phyloP scores from a whole-genome alignment of 768 basidiomycete genomes.

The Suillus subaureus region DNA sequence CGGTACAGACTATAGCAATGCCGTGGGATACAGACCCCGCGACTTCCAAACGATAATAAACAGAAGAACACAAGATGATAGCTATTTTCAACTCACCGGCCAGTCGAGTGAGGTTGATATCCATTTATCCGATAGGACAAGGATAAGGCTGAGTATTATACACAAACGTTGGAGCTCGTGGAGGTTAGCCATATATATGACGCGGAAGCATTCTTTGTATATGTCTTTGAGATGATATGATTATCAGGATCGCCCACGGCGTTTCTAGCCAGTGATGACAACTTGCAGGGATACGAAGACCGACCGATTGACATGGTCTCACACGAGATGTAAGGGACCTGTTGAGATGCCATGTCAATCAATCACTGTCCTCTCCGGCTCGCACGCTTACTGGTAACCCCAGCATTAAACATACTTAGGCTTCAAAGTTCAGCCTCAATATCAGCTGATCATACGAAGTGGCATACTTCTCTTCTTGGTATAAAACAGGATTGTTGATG shows the following conservation, averaged over 20 bases:
- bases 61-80: neutral
- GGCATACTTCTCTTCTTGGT: neutral
- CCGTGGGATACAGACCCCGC: slow-evolving; percentile 22
- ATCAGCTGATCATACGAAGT: neutral
- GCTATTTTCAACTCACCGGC: neutral
- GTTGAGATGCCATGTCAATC: neutral
- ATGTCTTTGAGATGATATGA: neutral
- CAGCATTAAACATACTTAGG: neutral
- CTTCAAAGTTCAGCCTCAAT: neutral
- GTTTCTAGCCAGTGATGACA: neutral
- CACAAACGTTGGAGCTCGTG: no score
- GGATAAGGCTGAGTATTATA: neutral
- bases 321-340: neutral
- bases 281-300: neutral
- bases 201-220: neutral
- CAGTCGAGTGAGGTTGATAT: neutral
- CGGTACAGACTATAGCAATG: slow-evolving; percentile 21
- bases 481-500: neutral
- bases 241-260: neutral
- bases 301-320: neutral
- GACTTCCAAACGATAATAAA: slow-evolving; percentile 5
- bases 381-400: neutral
- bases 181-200: neutral
- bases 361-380: neutral
- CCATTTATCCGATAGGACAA: neutral